Conservation (phyloP, 129 eudicot genomes). For the Daucus carota region DNA sequence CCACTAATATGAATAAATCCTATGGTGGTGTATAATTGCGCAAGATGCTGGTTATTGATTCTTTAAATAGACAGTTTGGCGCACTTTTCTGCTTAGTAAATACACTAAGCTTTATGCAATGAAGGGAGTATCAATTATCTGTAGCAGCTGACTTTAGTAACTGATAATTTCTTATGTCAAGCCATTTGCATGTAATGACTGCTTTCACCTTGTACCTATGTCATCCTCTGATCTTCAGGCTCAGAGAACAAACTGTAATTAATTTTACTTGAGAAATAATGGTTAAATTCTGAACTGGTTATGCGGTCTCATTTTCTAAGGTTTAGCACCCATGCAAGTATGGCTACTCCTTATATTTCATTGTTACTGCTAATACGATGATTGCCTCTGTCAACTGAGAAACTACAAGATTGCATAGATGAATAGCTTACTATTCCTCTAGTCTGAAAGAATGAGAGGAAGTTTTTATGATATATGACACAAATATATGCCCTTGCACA, state of each 20-base stretch:
- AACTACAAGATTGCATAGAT: background rate
- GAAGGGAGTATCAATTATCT: background rate
- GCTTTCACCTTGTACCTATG: background rate
- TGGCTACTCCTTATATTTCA: background rate
- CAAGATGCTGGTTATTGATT: background rate
- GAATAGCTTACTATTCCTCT: background rate
- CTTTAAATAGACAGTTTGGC: background rate
- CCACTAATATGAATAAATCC: slow-evolving; percentile 11
- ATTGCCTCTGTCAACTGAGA: background rate
- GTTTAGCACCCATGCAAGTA: background rate
- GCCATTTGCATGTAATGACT: background rate
- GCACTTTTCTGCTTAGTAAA: background rate
- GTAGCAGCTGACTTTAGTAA: background rate
- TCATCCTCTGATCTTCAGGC: background rate
- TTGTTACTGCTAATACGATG: background rate
- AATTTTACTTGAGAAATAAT: background rate
- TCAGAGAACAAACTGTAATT: background rate
- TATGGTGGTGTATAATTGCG: background rate
- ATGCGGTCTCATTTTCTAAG: background rate
- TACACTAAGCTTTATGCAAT: background rate
- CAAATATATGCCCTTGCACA: background rate
- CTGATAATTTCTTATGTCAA: background rate
- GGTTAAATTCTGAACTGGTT: background rate
- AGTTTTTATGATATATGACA: background rate
- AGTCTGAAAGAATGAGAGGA: background rate